Percentiles rank a stretch among this genome's conserved stretches.
These are phyloP conservation scores for Sarocladiaceae sp. DNA, from an alignment of 2,329 filamentous ascomycete genomes.

Conservation along the genomic window DNA sequence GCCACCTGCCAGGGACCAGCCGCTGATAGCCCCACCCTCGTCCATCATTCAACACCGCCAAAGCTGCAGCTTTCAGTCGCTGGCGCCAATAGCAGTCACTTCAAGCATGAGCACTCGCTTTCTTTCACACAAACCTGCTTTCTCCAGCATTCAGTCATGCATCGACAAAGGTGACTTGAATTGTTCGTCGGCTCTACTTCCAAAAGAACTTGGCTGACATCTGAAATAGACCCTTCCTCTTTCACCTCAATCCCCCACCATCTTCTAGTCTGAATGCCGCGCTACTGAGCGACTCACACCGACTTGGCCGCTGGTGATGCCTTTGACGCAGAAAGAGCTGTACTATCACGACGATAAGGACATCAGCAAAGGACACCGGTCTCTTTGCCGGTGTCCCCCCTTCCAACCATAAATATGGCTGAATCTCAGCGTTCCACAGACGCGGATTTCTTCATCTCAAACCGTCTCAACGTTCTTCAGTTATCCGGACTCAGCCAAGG, in stretches of 20 bases:
- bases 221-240: no score
- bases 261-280: no score
- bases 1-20: neutral
- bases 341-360: neutral
- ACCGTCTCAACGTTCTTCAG: neutral
- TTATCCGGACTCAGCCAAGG: constrained; percentile 2
- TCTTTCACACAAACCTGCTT: neutral
- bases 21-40: constrained; percentile 6
- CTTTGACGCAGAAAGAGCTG: neutral
- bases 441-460: neutral
- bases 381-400: neutral
- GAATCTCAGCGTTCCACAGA: neutral
- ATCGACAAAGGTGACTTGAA: no score
- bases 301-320: no score
- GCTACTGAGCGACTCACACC: no score
- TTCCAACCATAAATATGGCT: neutral
- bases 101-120: neutral
- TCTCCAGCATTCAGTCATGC: neutral
- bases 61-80: neutral
- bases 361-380: neutral
- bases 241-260: no score
- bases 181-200: no score
- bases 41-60: neutral
- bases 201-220: no score
- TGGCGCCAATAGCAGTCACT: neutral